Conservation (phyloP, 352 stramenopile genomes). For the Phytopythium chamaehyphon region DNA sequence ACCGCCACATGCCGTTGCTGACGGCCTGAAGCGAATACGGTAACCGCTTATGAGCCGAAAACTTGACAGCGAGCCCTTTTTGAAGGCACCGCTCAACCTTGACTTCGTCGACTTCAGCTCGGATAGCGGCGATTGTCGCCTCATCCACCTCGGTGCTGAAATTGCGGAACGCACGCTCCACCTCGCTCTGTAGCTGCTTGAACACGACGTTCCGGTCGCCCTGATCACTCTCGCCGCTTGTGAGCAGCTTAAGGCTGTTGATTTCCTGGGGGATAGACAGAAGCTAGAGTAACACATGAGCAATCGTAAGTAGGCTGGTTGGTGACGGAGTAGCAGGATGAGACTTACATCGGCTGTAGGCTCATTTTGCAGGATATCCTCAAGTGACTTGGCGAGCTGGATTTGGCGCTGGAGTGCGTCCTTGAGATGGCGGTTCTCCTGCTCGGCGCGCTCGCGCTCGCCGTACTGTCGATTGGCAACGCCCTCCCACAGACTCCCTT, state of each 20-base stretch:
- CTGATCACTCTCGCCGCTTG: constrained; percentile 4
- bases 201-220: constrained; percentile 19
- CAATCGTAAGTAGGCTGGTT: neutral
- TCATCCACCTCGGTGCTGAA: constrained; percentile 19
- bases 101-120: constrained; percentile 19
- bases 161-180: constrained; percentile 17
- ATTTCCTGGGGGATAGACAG: neutral
- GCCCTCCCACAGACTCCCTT: constrained; percentile 25
- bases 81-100: constrained; percentile 17
- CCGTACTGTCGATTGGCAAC: constrained; percentile 32
- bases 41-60: constrained; percentile 24
- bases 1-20: constrained; percentile 31
- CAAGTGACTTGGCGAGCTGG: constrained; percentile 32
- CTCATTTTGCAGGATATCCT: constrained; percentile 31
- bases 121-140: constrained; percentile 13
- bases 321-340: neutral
- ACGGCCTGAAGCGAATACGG: constrained; percentile 25
- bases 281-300: constrained; percentile 8
- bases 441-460: constrained; percentile 28
- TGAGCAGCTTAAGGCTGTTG: constrained; percentile 9
- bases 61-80: constrained; percentile 23
- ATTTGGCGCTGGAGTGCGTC: constrained; percentile 30
- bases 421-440: constrained; percentile 40
- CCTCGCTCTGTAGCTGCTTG: constrained; percentile 15
- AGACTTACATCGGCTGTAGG: constrained; percentile 15